Percentiles rank a stretch among this genome's conserved stretches.
These are phyloP conservation scores for Boletus speciosus DNA, from an alignment of 768 basidiomycete species.

Conservation along the genomic window DNA sequence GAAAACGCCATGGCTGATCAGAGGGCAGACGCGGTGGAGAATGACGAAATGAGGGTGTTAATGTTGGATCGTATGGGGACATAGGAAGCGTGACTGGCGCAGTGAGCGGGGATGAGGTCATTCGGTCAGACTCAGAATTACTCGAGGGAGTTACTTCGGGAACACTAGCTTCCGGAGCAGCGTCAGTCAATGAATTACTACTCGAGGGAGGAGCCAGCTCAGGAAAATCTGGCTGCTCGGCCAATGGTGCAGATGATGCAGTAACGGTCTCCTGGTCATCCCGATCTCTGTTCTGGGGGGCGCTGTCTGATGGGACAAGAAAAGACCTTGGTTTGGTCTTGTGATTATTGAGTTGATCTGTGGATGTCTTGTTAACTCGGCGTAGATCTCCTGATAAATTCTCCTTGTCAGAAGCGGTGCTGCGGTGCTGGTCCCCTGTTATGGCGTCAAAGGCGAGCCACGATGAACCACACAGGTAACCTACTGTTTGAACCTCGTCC, in stretches of 20 bases:
- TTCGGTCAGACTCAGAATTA: conserved; percentile 5
- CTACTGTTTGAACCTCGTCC: conserved; percentile 64
- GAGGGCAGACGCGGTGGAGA: conserved; percentile 71
- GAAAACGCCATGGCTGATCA: conserved; percentile 79
- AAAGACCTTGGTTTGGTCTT: conserved; percentile 22
- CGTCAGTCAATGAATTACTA: background rate
- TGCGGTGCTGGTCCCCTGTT: conserved; percentile 64
- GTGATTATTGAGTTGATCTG: conserved; percentile 14
- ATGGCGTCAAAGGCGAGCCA: conserved; percentile 20
- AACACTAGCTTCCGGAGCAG: background rate
- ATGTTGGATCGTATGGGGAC: conserved; percentile 73
- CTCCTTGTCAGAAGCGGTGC: conserved; percentile 31
- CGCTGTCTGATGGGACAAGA: conserved; percentile 18
- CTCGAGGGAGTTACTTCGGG: background rate
- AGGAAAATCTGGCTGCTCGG: conserved; percentile 26
- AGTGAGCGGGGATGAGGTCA: conserved; percentile 24
- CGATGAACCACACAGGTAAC: conserved; percentile 26
- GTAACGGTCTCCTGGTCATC: conserved; percentile 9
- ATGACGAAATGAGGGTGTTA: conserved; percentile 75
- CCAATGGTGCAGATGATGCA: conserved; percentile 22
- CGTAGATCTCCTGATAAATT: conserved; percentile 31
- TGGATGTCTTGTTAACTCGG: conserved; percentile 25
- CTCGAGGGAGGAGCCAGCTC: conserved; percentile 16
- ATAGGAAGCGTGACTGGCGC: conserved; percentile 42
- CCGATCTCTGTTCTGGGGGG: conserved; percentile 10